Evolutionary conservation across 129 eudicot species (phyloP).

Genomic region (sunflower (Helianthus annuus)): DNA sequence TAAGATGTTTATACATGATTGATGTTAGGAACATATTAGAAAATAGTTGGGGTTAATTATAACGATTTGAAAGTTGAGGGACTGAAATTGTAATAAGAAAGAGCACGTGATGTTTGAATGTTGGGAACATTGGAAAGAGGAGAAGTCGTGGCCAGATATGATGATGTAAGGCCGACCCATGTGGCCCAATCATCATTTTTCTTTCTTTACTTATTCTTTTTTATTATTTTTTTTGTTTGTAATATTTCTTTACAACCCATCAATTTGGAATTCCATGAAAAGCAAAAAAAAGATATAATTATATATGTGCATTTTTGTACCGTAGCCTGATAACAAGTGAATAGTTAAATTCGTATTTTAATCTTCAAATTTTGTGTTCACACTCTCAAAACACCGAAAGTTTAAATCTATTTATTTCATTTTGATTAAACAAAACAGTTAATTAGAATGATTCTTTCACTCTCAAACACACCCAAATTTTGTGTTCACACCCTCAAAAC

Average conservation of each 20-base stretch:
- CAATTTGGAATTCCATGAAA: not conserved
- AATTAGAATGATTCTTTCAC: not conserved
- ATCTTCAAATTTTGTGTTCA: not conserved
- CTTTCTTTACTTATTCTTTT: not conserved
- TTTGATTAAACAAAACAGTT: not conserved
- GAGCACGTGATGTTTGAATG: constrained; percentile 70
- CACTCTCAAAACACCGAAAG: not conserved
- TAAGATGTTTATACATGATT: not conserved
- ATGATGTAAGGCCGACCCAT: constrained; percentile 56
- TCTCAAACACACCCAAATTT: not conserved
- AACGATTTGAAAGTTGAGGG: constrained; percentile 10
- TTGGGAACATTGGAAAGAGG: constrained; percentile 64
- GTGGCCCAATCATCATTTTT: constrained; percentile 48
- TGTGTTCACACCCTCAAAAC: not conserved
- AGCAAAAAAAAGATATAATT: not conserved
- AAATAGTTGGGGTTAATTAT: not conserved
- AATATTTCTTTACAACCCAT: constrained; percentile 1
- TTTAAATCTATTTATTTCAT: not conserved
- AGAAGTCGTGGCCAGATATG: constrained; percentile 69
- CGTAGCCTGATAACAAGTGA: not conserved
- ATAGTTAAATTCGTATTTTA: not conserved
- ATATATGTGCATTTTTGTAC: constrained; percentile 3
- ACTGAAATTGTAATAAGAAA: constrained; percentile 1
- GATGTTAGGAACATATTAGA: not conserved
- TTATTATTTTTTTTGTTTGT: not conserved